Base-by-base conservation (phyloP, 129 eudicot genomes). In the Flaveria brownii region DNA sequence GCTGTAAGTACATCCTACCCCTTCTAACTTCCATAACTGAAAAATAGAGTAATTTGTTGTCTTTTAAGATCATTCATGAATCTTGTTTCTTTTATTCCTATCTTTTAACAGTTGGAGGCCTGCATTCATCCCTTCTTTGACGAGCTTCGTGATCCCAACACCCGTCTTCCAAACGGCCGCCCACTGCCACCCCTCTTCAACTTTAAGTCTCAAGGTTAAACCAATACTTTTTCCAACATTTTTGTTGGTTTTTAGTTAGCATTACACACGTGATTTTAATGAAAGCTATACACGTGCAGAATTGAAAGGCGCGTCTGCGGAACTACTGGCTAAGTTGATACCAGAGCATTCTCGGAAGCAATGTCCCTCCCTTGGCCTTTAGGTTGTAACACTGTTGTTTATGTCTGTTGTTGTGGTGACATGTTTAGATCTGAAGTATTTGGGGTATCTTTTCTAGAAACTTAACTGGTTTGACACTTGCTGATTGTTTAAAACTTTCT, bases 341-440 rank as follows among this genome's bases (percentile, higher is more conserved):
- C 96, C 96, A 2, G 93, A 88, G 62, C 96, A 90, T 85, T 91
- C 89, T 62, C 80, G 85, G 69, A 90, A 86, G 88, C 93, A 84
- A 59, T 88, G 87, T 56, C 87, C 92, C 33, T 83, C 80, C 52
- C 83, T 90, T 7, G 84, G 83, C 26, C 71, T 80, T 65, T 88
- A 85, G 83, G 77, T 54, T 79, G 72, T 78, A 63, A 77, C 30
- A 52, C 26, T 52, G 65, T 73, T 72, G 67, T 63, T 70, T 73
- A 23, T 76, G 69, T 71, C 52, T 23, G 33, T 55, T 66, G 71
- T 66, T 36, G 51, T 63, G 45, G 70, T 64, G 46, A 63, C 68
- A 14, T 81, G 76, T 52, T 61, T 81, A 70, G 81, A 61, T 73
- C 63, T 75, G 47, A 54, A 30, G 72, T 46, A 79, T 62, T 59